A percentile compares a stretch with the other conserved stretches of the same genome.
These are phyloP conservation scores for Penicillium sp. DNA, from an alignment of 2,329 filamentous ascomycete species.

Conservation along the genomic window DNA sequence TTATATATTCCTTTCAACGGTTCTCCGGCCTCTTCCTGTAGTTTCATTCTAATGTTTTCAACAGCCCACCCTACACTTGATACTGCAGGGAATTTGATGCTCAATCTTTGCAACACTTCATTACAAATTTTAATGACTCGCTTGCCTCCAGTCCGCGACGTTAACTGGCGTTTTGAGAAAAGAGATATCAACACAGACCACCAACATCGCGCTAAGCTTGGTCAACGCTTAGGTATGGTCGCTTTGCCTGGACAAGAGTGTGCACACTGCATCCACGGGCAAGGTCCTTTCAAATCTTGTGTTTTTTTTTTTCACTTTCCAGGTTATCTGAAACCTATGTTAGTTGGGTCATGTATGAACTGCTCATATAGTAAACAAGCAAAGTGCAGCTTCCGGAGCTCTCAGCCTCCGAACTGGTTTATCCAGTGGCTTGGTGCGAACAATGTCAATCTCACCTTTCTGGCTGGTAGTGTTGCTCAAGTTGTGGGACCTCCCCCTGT, in stretches of 20 bases:
- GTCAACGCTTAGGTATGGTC: background rate
- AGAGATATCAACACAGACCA: fast-evolving
- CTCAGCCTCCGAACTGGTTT: background rate
- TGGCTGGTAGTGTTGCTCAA: background rate
- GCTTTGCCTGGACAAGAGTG: background rate
- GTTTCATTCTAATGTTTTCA: background rate
- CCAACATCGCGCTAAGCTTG: background rate
- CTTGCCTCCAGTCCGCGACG: background rate
- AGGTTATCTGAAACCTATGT: fast-evolving
- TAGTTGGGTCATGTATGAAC: background rate
- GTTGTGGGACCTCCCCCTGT: background rate
- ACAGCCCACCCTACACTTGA: background rate
- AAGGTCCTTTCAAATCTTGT: background rate
- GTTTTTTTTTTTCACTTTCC: background rate
- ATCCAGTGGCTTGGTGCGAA: background rate
- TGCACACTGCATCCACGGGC: fast-evolving
- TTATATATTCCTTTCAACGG: no score
- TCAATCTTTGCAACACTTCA: background rate
- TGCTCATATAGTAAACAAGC: background rate
- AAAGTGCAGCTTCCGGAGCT: background rate
- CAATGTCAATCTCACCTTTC: background rate
- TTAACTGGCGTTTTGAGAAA: background rate
- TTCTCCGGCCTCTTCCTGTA: background rate
- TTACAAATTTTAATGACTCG: fast-evolving
- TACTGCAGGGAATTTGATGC: background rate